A percentile compares a stretch with the other conserved stretches of the same genome.
Conservation (phyloP, 768 basidiomycete species). For the Filobasidium wieringae region DNA sequence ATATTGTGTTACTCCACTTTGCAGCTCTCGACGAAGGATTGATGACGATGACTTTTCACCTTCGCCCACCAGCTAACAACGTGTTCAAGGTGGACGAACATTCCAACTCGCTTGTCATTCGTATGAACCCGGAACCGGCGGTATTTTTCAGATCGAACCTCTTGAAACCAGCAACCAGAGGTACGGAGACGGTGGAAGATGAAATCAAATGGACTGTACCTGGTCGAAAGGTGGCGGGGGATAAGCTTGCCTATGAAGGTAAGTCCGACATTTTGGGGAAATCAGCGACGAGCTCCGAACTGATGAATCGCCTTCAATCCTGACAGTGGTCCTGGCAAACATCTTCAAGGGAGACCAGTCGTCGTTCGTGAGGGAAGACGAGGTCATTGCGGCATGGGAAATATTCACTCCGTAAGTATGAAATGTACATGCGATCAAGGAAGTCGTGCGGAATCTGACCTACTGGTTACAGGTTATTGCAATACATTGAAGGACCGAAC, state of each 20-base stretch:
- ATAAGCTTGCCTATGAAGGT: conserved; percentile 5
- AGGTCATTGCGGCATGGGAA: conserved; percentile 15
- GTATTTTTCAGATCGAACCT: conserved; percentile 5
- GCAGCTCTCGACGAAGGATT: conserved; percentile 12
- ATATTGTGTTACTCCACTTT: background rate
- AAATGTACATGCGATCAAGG: background rate
- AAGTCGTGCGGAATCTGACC: background rate
- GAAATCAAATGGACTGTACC: conserved; percentile 1
- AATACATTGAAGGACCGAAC: conserved; percentile 9
- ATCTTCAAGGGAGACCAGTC: conserved; percentile 14
- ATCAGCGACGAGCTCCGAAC: background rate
- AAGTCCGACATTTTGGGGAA: background rate
- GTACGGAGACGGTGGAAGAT: background rate
- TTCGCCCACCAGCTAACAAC: background rate
- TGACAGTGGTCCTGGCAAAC: conserved; percentile 11
- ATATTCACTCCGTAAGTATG: conserved; percentile 16
- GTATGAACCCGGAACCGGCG: conserved; percentile 2
- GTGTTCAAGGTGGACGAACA: background rate
- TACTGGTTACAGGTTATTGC: background rate
- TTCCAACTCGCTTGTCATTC: conserved; percentile 1
- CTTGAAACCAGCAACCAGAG: background rate
- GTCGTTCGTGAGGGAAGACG: conserved; percentile 15
- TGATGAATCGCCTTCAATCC: background rate
- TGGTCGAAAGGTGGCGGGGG: background rate
- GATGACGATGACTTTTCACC: conserved; percentile 12